A percentile compares a stretch with the other conserved stretches of the same genome.
phyloP scores from a whole-genome alignment of 495 filamentous ascomycete genomes.

The Penicillium egyptiacum region DNA sequence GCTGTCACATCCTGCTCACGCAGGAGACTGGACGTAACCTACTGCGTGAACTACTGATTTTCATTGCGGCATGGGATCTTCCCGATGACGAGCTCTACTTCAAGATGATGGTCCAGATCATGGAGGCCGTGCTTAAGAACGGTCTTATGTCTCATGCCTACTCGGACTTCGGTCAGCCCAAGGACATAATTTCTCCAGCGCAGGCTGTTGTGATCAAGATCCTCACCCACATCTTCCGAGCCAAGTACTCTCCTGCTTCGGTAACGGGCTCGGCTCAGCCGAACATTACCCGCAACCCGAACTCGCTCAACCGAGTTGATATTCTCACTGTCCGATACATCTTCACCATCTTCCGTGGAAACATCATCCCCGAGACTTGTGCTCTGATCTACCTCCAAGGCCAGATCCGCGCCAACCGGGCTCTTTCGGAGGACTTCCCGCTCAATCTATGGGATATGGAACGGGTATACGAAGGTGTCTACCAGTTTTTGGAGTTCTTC shows the following conservation, averaged over 20 bases:
- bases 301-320: conserved; percentile 53
- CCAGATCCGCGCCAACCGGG: conserved; percentile 70
- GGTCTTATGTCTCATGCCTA: conserved; percentile 87
- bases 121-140: conserved; percentile 85
- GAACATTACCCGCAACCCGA: conserved; percentile 37
- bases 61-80: conserved; percentile 95
- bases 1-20: conserved; percentile 84
- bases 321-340: conserved; percentile 79
- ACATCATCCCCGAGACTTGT: conserved; percentile 87
- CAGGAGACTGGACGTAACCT: conserved; percentile 85
- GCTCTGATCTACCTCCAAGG: conserved; percentile 91
- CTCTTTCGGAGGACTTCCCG: conserved; percentile 77
- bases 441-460: conserved; percentile 98
- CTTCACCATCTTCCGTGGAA: conserved; percentile 85
- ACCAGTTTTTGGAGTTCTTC: conserved; percentile 91
- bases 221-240: conserved; percentile 82
- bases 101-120: conserved; percentile 92
- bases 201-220: conserved; percentile 90
- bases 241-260: conserved; percentile 58
- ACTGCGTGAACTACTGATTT: conserved; percentile 85
- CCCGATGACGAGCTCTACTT: conserved; percentile 89
- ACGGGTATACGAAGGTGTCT: conserved; percentile 81
- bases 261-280: conserved; percentile 43
- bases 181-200: conserved; percentile 92
- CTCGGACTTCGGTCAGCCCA: conserved; percentile 83